These are phyloP conservation scores for Aquilaria yunnanensis DNA, from an alignment of 345 rosid species.

Conservation along the genomic window DNA sequence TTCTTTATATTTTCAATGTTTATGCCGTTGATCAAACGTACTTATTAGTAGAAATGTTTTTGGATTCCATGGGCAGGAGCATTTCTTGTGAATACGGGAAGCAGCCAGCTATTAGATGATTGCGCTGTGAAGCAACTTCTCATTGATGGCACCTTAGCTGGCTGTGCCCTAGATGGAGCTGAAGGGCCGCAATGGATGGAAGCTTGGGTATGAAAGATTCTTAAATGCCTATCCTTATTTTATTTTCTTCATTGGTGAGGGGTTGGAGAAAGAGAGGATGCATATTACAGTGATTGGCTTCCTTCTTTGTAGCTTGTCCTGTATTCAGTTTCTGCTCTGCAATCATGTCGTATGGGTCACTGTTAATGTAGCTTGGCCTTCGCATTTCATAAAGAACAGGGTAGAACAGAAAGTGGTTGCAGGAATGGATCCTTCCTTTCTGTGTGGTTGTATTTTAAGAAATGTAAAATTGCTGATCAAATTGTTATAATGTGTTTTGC, in stretches of 20 bases:
- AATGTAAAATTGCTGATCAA: neutral
- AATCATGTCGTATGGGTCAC: no score
- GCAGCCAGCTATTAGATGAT: constrained; percentile 93
- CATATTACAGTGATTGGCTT: neutral
- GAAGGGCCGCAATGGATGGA: constrained; percentile 99
- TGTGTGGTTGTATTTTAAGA: neutral
- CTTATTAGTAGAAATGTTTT: neutral
- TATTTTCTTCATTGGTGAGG: no score
- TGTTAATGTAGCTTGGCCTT: no score
- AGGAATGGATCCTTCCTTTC: neutral
- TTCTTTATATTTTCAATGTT: constrained; percentile 6
- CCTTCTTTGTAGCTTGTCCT: neutral
- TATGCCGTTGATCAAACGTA: constrained; percentile 7
- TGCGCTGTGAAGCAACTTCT: constrained; percentile 89
- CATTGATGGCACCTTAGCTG: constrained; percentile 93
- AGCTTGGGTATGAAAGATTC: constrained; percentile 82
- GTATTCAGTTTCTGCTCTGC: no score
- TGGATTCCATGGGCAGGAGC: constrained; percentile 51
- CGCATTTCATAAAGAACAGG: constrained; percentile 18
- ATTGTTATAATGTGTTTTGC: constrained; percentile 6
- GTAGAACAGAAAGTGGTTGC: constrained; percentile 35
- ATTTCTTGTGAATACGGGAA: constrained; percentile 93
- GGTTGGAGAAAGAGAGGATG: no score
- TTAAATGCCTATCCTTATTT: neutral
- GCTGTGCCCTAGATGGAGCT: constrained; percentile 96